Conservation (phyloP, 148 eudicot species). For the Persicaria maculosa region DNA sequence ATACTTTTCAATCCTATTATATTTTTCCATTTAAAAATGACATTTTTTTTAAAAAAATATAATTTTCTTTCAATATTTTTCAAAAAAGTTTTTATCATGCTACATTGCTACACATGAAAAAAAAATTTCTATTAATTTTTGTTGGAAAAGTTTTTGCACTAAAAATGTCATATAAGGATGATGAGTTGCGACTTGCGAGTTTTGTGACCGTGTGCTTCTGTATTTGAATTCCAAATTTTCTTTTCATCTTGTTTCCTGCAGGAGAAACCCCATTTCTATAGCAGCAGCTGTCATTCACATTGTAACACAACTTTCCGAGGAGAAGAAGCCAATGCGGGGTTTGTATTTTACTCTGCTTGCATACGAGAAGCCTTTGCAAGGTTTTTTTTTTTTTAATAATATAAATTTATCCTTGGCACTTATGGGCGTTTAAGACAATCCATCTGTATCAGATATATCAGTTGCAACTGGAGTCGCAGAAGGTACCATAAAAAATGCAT, state of each 20-base stretch:
- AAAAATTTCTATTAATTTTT: no score
- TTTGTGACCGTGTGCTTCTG: background rate
- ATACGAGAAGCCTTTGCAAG: no score
- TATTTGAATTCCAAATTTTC: background rate
- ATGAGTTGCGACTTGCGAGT: background rate
- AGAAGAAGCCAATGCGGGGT: constrained; percentile 19
- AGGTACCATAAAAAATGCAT: constrained; percentile 23
- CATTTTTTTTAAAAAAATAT: no score
- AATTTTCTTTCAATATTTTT: no score
- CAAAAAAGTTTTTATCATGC: no score
- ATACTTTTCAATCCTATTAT: no score
- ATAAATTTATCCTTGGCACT: no score
- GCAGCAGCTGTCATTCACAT: constrained; percentile 26
- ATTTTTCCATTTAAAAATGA: no score
- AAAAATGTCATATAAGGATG: background rate
- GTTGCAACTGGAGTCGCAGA: constrained; percentile 25
- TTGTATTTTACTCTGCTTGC: background rate
- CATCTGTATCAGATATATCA: constrained; percentile 17
- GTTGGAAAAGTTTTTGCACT: no score
- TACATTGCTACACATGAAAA: no score
- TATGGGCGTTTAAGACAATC: no score
- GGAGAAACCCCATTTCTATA: constrained; percentile 25
- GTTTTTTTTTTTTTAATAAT: no score
- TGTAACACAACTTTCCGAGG: constrained; percentile 20
- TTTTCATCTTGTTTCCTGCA: background rate